Percentiles rank a stretch among this genome's conserved stretches.
Evolutionary conservation across 768 basidiomycete genomes (phyloP).

Genomic region (Suillus subalutaceus): DNA sequence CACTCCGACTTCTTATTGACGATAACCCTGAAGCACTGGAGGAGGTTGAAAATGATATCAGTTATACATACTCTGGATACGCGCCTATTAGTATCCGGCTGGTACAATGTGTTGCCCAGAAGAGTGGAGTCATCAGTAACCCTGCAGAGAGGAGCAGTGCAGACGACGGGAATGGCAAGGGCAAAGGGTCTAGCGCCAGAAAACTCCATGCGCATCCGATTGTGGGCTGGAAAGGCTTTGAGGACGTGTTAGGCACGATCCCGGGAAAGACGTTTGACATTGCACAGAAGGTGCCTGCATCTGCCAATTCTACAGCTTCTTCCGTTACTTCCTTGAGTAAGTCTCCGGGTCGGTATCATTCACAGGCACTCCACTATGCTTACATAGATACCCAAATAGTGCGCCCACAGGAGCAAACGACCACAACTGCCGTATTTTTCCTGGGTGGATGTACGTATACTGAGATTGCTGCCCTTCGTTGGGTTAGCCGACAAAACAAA

Average conservation of each 20-base stretch:
- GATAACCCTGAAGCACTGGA: conserved; percentile 76
- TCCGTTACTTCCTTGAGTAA: conserved; percentile 37
- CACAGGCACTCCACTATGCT: not conserved
- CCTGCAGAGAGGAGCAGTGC: conserved; percentile 58
- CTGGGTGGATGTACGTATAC: conserved; percentile 97
- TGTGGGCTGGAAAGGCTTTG: conserved; percentile 96
- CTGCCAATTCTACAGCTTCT: conserved; percentile 28
- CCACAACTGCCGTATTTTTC: conserved; percentile 94
- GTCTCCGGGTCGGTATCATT: conserved; percentile 21
- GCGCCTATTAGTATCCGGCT: conserved; percentile 91
- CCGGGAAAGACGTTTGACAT: conserved; percentile 89
- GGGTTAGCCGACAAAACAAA: conserved; percentile 85
- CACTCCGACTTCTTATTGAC: conserved; percentile 90
- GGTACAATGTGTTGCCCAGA: conserved; percentile 92
- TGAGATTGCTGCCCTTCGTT: conserved; percentile 93
- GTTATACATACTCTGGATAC: conserved; percentile 96
- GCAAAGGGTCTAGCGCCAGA: conserved; percentile 39
- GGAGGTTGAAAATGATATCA: conserved; percentile 91
- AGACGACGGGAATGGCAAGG: conserved; percentile 42
- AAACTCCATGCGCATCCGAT: conserved; percentile 89
- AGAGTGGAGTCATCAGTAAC: conserved; percentile 85
- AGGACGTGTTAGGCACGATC: conserved; percentile 81
- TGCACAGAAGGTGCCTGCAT: conserved; percentile 46
- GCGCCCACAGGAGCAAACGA: conserved; percentile 58
- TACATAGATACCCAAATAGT: conserved; percentile 34